Evolutionary conservation across 1,284 basidiomycete genomes (phyloP), one percentile per base, ranked within the genome.

Genomic region (Microstroma glucosiphilum): DNA sequence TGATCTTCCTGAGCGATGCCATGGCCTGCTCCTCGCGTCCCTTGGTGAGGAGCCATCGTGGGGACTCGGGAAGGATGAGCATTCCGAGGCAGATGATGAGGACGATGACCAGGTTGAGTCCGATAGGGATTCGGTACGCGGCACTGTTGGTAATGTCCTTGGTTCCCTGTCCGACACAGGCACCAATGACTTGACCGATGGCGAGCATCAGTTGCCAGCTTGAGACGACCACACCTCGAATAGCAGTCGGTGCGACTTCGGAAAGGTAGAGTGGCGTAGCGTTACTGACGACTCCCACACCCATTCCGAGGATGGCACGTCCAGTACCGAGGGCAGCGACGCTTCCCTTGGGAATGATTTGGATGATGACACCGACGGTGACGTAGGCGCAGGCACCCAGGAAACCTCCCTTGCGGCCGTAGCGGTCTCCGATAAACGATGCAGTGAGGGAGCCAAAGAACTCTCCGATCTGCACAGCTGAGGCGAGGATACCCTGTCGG

Each of bases 391-490:
- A 76, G 7, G 81, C 77, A 42, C 65, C 67, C 37, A 71, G 66
- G 62, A 82, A 72, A 60, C 76, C 80, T 40, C 81, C 81, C 59
- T 80, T 81, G 55, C 82, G 70, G 11, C 82, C 82, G 17, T 69
- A 61, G 43, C 58, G 78, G 66, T 82, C 81, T 64, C 82, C 82
- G 57, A 82, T 72, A 19, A 80, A 75, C 19, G 78, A 80, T 37
- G 81, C 80, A 7, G 73, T 62, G 13, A 82, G 75, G 1, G 80
- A 79, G 21, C 82, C 82, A 57, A 81, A 64, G 42, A 82, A 71
- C 61, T 82, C 82, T 65, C 82, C 82, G 21, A 81, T 81, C 61
- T 82, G 81, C 7, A 82, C 80, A 65, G 82, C 81, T 12, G 79
- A 80, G 8, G 81, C 78, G 59, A 69, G 65, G 40, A 77, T 66